Evolutionary conservation across 2,329 filamentous ascomycete genomes (phyloP).

Genomic region (Xylariaceae sp.): DNA sequence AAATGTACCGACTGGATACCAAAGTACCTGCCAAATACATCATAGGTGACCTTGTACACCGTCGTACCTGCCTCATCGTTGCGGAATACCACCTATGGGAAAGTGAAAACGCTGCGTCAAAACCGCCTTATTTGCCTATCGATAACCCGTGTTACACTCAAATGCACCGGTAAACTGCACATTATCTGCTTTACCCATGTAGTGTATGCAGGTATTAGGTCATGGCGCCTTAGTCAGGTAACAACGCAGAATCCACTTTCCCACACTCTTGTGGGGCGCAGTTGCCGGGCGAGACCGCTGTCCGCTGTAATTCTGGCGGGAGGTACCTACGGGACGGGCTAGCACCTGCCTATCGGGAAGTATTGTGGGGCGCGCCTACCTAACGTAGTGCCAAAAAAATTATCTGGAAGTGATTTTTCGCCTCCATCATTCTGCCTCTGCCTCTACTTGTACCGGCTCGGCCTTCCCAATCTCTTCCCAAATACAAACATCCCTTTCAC

Average conservation of each 20-base stretch:
- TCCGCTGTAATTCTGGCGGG: background rate
- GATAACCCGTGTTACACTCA: background rate
- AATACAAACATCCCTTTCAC: constrained; percentile 21
- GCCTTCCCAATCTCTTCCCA: constrained; percentile 13
- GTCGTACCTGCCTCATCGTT: background rate
- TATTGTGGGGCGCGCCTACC: constrained; percentile 21
- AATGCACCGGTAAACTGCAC: background rate
- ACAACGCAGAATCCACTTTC: background rate
- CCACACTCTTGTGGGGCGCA: background rate
- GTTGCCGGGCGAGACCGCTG: background rate
- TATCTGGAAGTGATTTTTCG: constrained; percentile 27
- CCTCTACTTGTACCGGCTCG: constrained; percentile 17
- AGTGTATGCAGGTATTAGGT: background rate
- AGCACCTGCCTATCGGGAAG: background rate
- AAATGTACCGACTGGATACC: background rate
- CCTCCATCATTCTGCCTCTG: constrained; percentile 22
- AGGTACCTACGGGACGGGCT: background rate
- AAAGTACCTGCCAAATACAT: background rate
- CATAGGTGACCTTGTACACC: background rate
- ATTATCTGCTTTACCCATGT: background rate
- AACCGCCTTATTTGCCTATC: background rate
- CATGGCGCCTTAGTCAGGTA: background rate
- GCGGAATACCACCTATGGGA: background rate
- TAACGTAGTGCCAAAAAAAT: constrained; percentile 25
- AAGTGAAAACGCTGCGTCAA: background rate